Evolutionary conservation across 2,329 filamentous ascomycete genomes (phyloP), one percentile per base, ranked within the genome.

Genomic region (Fulvia fulva): DNA sequence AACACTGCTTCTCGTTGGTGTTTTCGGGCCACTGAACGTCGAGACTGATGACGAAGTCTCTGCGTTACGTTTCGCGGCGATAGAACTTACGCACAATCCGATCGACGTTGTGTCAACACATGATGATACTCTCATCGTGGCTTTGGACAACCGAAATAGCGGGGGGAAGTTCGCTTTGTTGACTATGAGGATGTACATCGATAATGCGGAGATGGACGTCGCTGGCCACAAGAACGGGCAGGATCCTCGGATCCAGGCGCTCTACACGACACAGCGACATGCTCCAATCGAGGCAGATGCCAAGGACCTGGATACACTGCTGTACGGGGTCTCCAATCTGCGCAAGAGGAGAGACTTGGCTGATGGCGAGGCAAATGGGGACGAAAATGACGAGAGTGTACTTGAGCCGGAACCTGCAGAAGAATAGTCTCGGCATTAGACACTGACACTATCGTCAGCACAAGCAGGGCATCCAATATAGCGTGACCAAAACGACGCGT

Each of bases 1-100:
- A 58, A 88, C 81, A 43, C 75, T 95, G 8, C 86, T 93, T 72
- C 75, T 82, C 22, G 44, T 65, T 25, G 57, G 4, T 45, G 46
- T 8, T 41, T 64, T 9, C 55, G 54, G 19, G 12, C 14, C 28
- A 21, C 21, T 28, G 34, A 25, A n/a, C 5, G 52, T 32, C 16
- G 26, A 47, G 9, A 4, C 16, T 12, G 41, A 46, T 19, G 5
- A 23, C 21, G 26, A 16, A 22, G 26, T 19, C n/a, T 3, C 23
- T 11, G 37, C 4, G 14, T 16, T 44, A 23, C 6, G 44, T 26
- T 9, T 14, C 44, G 28, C 28, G 8, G 8, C 28, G 28, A 32
- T 32, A 7, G 28, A 32, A 12, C 28, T 32, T 12, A 32, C 28
- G 28, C 28, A 32, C 28, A 12, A 7, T 32, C 28, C 28, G 12